Base-by-base conservation (phyloP, 2,329 filamentous ascomycete species). In the Alternaria hordeiaustralica region DNA sequence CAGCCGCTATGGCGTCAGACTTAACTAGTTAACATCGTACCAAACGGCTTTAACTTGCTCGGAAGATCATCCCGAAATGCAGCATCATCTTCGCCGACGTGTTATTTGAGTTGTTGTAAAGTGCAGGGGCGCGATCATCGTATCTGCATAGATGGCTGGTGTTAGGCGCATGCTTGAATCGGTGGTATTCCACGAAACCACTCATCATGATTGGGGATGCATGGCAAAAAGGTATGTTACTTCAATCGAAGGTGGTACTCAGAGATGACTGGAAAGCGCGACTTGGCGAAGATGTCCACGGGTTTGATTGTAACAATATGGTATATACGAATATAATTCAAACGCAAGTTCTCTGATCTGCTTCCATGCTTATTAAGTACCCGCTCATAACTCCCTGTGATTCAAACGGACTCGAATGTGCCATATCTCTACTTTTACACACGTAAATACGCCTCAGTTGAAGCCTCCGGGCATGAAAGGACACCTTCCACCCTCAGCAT, bases 391-490 rank as follows among this genome's bases (percentile, higher is more conserved):
- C 30, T 23, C 20, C 6, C 15, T 36, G 5, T 36, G 28, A 36
- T 25, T 3, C 20, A 13, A 36, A 9, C 1, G 2, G 1, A 30
- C 18, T 2, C n/a, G 2, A 23, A 53, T 11, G 36, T 18, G 3
- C 13, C 3, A 33, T 25, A 4, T 15, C 30, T 2, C n/a, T 8
- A 33, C 2, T 2, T 6, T 6, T 11, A 28, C 11, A 23, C 46
- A 30, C 6, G 9, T 7, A n/a, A 0, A 25, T 21, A 1, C n/a
- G 12, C 18, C 54, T 58, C 25, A 51, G 10, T 46, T 36, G 18
- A 28, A 57, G 13, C 30, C 43, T 33, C 53, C 50, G 23, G 58
- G 20, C 58, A 67, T 65, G 28, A 70, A 64, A 25, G 65, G 67
- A 51, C 67, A 70, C 3, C 49, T 59, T 1, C 57, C 64, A 11